phyloP scores from a whole-genome alignment of 331 rosid species.

The Malus hybrid region DNA sequence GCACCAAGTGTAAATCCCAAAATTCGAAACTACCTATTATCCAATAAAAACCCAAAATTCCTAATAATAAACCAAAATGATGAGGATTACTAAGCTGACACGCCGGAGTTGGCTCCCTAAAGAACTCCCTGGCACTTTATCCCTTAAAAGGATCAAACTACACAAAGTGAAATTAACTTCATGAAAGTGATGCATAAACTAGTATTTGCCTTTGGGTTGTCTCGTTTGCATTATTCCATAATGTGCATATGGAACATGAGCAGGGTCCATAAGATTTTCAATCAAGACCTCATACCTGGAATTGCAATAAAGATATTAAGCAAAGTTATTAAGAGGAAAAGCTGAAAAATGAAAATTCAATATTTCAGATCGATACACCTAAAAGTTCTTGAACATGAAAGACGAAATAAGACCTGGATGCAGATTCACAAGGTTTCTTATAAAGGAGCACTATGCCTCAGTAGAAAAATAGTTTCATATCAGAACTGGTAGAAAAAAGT shows the following conservation, averaged over 20 bases:
- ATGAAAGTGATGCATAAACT: neutral
- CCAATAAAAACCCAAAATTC: too few species aligned
- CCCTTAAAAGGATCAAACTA: neutral
- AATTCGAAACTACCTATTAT: too few species aligned
- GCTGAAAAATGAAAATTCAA: neutral
- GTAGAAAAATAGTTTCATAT: constrained; percentile 1
- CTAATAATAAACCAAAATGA: too few species aligned
- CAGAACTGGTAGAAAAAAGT: neutral
- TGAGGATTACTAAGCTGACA: too few species aligned
- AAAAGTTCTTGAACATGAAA: neutral
- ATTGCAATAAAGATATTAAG: constrained; percentile 4
- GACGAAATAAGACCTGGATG: constrained; percentile 1
- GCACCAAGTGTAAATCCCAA: too few species aligned
- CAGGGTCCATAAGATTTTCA: constrained; percentile 87
- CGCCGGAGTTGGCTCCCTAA: too few species aligned
- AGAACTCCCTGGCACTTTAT: too few species aligned
- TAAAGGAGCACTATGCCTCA: neutral
- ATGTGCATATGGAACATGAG: constrained; percentile 80
- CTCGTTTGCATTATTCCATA: constrained; percentile 51
- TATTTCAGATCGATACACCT: neutral
- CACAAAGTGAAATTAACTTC: neutral
- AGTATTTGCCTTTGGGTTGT: constrained; percentile 42
- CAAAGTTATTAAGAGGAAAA: neutral
- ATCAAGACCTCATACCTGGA: constrained; percentile 76
- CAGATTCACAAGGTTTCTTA: neutral